Percentiles rank a stretch among this genome's conserved stretches.
Evolutionary conservation across 495 filamentous ascomycete species (phyloP).

Genomic region (Neohortaea acidophila): DNA sequence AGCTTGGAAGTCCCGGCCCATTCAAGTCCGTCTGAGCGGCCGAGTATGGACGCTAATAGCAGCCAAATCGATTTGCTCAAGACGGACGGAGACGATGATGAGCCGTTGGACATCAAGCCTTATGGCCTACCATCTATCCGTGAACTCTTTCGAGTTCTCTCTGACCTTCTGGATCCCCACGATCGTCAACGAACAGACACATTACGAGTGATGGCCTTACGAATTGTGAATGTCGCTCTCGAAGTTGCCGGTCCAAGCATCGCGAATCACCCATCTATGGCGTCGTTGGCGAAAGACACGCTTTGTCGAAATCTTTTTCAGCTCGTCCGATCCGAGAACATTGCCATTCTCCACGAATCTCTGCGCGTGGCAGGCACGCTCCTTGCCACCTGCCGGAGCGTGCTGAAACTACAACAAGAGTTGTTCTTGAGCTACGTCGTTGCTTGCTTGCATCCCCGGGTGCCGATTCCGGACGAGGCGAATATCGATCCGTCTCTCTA

Average conservation of each 20-base stretch:
- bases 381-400: slow-evolving; percentile 76
- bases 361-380: slow-evolving; percentile 83
- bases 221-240: slow-evolving; percentile 93
- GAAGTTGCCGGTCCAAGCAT: slow-evolving; percentile 95
- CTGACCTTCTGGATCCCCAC: slow-evolving; percentile 85
- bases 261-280: slow-evolving; percentile 78
- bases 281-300: slow-evolving; percentile 78
- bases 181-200: slow-evolving; percentile 82
- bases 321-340: slow-evolving; percentile 87
- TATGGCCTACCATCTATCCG: slow-evolving; percentile 88
- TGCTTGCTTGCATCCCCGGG: slow-evolving; percentile 77
- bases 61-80: slow-evolving; percentile 23
- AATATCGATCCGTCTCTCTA: slow-evolving; percentile 87
- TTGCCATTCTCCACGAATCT: slow-evolving; percentile 81
- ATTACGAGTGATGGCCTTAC: slow-evolving; percentile 90
- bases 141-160: slow-evolving; percentile 87
- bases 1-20: slow-evolving; percentile 11
- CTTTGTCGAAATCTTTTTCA: slow-evolving; percentile 93
- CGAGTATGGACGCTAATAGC: slow-evolving; percentile 20
- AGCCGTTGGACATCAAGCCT: slow-evolving; percentile 49
- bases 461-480: slow-evolving; percentile 80
- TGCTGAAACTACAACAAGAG: slow-evolving; percentile 93
- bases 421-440: slow-evolving; percentile 89
- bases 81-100: slow-evolving; percentile 13
- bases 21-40: background rate